Conservation (phyloP, 2,329 filamentous ascomycete genomes). For the Amauroascus verrucosus region DNA sequence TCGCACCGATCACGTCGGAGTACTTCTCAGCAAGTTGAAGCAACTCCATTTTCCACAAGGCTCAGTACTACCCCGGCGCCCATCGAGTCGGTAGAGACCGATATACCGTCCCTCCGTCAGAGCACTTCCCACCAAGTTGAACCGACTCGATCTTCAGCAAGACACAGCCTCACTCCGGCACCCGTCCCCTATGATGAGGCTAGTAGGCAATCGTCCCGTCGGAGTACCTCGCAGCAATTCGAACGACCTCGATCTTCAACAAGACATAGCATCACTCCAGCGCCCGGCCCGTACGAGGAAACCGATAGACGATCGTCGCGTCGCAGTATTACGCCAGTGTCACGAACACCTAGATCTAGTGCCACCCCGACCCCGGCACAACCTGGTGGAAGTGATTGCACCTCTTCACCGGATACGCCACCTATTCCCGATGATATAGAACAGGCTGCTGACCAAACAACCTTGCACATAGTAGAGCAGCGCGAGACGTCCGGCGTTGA, state of each 20-base stretch:
- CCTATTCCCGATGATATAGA: neutral
- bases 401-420: neutral
- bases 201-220: constrained; percentile 1
- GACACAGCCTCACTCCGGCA: constrained; percentile 31
- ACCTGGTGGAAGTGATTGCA: neutral
- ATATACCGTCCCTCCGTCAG: neutral
- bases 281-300: constrained; percentile 28
- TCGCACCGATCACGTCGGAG: constrained; percentile 1
- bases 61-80: constrained; percentile 16
- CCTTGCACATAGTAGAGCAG: constrained; percentile 57
- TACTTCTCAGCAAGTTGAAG: constrained; percentile 29
- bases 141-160: neutral
- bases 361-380: neutral
- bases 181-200: constrained; percentile 50
- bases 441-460: neutral
- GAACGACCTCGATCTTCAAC: constrained; percentile 16
- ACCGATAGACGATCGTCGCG: neutral
- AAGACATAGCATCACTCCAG: constrained; percentile 18
- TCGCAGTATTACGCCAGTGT: neutral
- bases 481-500: constrained; percentile 48
- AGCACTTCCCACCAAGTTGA: neutral
- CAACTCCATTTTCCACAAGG: constrained; percentile 16
- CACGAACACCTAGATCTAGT: neutral
- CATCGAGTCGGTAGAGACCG: constrained; percentile 27
- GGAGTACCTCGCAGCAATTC: constrained; percentile 28